Percentiles rank a stretch among this genome's conserved stretches.
Conservation (phyloP, 2,329 filamentous ascomycete genomes). For the Pseudogymnoascus sp. region DNA sequence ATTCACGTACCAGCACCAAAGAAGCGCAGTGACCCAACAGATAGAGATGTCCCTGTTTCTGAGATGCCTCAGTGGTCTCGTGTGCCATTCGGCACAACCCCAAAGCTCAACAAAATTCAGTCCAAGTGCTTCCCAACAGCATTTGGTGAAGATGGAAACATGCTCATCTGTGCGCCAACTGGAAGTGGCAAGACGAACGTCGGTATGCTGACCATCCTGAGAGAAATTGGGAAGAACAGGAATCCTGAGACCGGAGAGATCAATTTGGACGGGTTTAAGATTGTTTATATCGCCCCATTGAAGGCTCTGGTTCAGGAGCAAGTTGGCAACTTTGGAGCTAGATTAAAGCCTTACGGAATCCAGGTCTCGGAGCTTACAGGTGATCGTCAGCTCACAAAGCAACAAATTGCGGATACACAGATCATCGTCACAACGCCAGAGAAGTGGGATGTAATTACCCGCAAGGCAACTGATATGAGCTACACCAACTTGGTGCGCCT, state of each 20-base stretch:
- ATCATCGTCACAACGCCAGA: conserved; percentile 97
- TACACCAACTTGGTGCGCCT: conserved; percentile 96
- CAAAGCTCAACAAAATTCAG: conserved; percentile 89
- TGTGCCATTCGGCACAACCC: conserved; percentile 73
- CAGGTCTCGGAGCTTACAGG: conserved; percentile 92
- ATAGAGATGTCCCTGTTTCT: conserved; percentile 72
- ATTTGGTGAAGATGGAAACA: conserved; percentile 90
- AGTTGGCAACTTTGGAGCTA: conserved; percentile 91
- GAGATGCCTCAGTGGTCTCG: conserved; percentile 91
- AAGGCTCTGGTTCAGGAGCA: conserved; percentile 97
- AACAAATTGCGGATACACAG: conserved; percentile 95
- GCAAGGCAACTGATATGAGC: conserved; percentile 92
- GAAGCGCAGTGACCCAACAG: conserved; percentile 70
- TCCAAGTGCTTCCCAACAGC: conserved; percentile 86
- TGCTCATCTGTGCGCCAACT: conserved; percentile 95
- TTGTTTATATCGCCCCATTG: conserved; percentile 91
- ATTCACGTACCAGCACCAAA: conserved; percentile 95
- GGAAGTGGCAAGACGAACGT: conserved; percentile 98
- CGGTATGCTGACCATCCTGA: conserved; percentile 91
- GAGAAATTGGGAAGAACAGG: conserved; percentile 92
- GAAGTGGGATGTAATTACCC: conserved; percentile 98
- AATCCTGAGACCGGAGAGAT: conserved; percentile 87
- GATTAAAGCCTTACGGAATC: conserved; percentile 84
- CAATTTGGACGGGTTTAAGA: conserved; percentile 94
- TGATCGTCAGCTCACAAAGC: conserved; percentile 95